These are phyloP conservation scores for Brassica rapa DNA, from an alignment of 345 rosid genomes.

Conservation along the genomic window DNA sequence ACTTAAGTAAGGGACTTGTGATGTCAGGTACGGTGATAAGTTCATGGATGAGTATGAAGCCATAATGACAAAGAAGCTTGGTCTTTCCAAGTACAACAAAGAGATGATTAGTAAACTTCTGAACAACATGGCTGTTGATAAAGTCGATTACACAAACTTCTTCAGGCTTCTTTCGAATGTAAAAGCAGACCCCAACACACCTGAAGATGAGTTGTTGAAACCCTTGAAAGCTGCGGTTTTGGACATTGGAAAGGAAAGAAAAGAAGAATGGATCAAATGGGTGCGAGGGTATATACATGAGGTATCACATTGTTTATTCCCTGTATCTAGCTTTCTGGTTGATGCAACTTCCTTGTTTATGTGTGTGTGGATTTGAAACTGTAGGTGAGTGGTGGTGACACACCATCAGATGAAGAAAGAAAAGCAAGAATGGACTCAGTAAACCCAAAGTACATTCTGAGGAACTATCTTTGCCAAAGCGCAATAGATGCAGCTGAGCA, in stretches of 20 bases:
- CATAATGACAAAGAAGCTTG: constrained; percentile 86
- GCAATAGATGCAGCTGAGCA: constrained; percentile 91
- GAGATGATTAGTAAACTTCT: constrained; percentile 78
- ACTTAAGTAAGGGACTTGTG: neutral
- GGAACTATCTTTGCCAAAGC: constrained; percentile 93
- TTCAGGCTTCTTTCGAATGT: constrained; percentile 77
- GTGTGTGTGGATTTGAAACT: constrained; percentile 15
- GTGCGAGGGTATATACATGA: constrained; percentile 78
- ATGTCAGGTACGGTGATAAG: constrained; percentile 76
- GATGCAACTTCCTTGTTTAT: constrained; percentile 2
- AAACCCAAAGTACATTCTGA: constrained; percentile 81
- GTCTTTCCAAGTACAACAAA: constrained; percentile 89
- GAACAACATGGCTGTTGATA: constrained; percentile 93
- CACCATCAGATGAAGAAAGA: constrained; percentile 69
- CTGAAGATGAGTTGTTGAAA: constrained; percentile 63
- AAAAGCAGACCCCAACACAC: constrained; percentile 66
- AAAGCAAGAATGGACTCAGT: constrained; percentile 77
- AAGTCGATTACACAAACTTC: constrained; percentile 96
- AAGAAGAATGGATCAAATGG: constrained; percentile 93
- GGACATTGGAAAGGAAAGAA: constrained; percentile 95
- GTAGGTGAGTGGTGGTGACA: constrained; percentile 65
- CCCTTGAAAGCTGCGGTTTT: constrained; percentile 84
- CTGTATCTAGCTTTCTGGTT: constrained; percentile 6
- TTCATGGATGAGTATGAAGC: constrained; percentile 98
- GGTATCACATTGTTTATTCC: constrained; percentile 47